These are phyloP conservation scores for Cyclanthera cordifolia DNA, from an alignment of 306 rosid species.

Conservation along the genomic window DNA sequence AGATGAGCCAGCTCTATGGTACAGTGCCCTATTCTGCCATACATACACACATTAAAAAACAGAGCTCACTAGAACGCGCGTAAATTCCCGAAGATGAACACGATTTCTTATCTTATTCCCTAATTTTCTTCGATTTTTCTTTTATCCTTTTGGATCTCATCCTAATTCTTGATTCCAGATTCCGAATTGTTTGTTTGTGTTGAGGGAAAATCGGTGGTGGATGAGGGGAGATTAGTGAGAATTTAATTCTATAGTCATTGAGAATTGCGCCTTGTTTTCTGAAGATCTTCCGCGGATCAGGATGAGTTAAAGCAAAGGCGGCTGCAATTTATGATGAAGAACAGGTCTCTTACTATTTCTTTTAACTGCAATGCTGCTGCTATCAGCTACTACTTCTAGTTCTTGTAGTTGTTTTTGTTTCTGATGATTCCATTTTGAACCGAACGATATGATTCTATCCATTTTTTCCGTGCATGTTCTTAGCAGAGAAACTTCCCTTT, in stretches of 20 bases:
- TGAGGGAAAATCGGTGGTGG: conserved; percentile 9
- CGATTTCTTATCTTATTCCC: conserved; percentile 5
- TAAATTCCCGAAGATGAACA: background rate
- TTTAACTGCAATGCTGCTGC: too few species aligned
- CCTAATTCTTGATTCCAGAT: background rate
- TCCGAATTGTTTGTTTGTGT: background rate
- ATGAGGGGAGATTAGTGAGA: conserved; percentile 5
- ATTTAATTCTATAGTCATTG: conserved; percentile 19
- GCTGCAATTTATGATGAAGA: conserved; percentile 45
- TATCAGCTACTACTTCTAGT: background rate
- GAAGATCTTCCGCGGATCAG: conserved; percentile 49
- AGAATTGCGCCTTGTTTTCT: conserved; percentile 44
- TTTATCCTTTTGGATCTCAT: background rate
- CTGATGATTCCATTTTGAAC: background rate
- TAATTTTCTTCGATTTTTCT: background rate
- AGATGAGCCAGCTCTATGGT: conserved; percentile 37
- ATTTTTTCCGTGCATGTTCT: conserved; percentile 19
- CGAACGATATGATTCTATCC: too few species aligned
- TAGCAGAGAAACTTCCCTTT: conserved; percentile 11
- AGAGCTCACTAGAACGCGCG: conserved; percentile 8
- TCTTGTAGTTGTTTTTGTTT: background rate
- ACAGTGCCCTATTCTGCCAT: conserved; percentile 45
- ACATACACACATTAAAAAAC: conserved; percentile 15
- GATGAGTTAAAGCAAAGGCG: conserved; percentile 51
- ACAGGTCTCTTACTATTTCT: background rate